Base-by-base conservation (phyloP, 768 basidiomycete species). In the Nidula microcarpa region DNA sequence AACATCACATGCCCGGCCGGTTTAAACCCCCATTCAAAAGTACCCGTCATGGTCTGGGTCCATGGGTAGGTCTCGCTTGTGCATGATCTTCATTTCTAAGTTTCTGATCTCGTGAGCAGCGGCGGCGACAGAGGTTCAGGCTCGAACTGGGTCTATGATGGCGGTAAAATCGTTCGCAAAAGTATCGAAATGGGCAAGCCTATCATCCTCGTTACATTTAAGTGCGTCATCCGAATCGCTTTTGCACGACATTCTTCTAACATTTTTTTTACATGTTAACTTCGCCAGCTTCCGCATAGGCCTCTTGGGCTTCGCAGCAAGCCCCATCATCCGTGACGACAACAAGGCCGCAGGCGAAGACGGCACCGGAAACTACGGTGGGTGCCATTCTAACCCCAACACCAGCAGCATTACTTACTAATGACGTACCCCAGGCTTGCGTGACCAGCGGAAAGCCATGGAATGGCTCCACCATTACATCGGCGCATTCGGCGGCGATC, bases 31-130 rank as follows among this genome's bases (percentile, higher is more conserved):
- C 70, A 72, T 45, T 84, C 86, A 39, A 76, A 72, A 43, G 56
- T 86, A 13, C 89, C 89, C 5, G 88, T 91, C 58, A 89, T 91
- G 89, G 65, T 90, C 44, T 91, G 89, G 89, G 73, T 91, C n/a
- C 89, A 91, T 69, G 89, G 89, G 89, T 91, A 60, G 43, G 82
- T 72, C 33, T 41, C 23, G 53, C 50, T 23, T 37, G 51, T 6
- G 57, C 46, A 14, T 55, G 51, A 50, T 36, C 18, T 8, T 51
- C 48, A 16, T 43, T 9, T 30, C 41, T 53, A 52, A 58, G 34
- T 34, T 47, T 33, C 50, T 55, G 50, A 51, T 55, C 7, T 50
- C 50, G 50, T 55, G 55, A 30, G 16, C 62, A 91, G 89, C 23
- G 89, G 89, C 39, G 84, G 84, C 7, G 81, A 87, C 61, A 74